Evolutionary conservation across 1,284 basidiomycete genomes (phyloP).

Genomic region (Mycocalia duriaeana): DNA sequence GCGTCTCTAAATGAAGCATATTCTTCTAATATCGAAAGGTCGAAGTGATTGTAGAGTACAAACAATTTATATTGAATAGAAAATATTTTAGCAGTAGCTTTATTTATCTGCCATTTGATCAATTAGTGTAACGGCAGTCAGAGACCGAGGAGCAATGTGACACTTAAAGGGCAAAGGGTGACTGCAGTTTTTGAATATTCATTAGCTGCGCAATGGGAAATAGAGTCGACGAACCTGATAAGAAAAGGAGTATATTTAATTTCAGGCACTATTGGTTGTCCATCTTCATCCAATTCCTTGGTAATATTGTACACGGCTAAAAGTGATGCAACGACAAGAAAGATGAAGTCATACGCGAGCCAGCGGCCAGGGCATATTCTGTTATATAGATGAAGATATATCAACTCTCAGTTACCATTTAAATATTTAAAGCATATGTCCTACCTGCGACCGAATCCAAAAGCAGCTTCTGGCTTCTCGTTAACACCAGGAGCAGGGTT

Average conservation of each 20-base stretch:
- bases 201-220: slow-evolving; percentile 2
- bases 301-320: slow-evolving; percentile 38
- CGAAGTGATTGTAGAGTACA: no score
- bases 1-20: no score
- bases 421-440: slow-evolving; percentile 2
- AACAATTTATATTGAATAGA: no score
- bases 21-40: no score
- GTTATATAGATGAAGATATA: not conserved
- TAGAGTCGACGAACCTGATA: slow-evolving; percentile 31
- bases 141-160: slow-evolving; percentile 34
- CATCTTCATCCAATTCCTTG: slow-evolving; percentile 36
- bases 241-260: slow-evolving; percentile 37
- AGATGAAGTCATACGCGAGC: slow-evolving; percentile 43
- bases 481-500: slow-evolving; percentile 21
- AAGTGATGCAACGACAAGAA: slow-evolving; percentile 42
- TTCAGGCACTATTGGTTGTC: slow-evolving; percentile 33
- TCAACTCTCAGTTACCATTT: no score
- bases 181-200: slow-evolving; percentile 4
- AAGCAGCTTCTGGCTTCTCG: slow-evolving; percentile 29
- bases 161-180: slow-evolving; percentile 41
- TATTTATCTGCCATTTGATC: not conserved
- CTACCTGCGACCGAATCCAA: slow-evolving; percentile 41
- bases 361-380: slow-evolving; percentile 44
- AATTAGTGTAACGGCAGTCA: slow-evolving; percentile 15
- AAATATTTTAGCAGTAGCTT: no score